phyloP scores from a whole-genome alignment of 2,329 filamentous ascomycete genomes.

The Aspergillus vadensis region DNA sequence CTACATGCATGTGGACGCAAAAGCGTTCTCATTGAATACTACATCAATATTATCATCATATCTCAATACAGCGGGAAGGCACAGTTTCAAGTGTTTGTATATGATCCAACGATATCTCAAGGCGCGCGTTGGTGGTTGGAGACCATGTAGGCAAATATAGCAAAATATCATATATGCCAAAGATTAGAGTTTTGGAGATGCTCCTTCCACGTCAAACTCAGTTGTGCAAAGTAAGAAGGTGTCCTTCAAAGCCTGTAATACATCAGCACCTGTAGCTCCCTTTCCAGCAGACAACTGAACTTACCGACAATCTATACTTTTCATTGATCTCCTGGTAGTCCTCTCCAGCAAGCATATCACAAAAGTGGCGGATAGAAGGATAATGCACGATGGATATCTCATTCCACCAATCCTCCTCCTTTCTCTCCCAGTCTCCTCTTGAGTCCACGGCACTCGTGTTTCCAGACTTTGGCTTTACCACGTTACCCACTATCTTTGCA shows the following conservation, averaged over 20 bases:
- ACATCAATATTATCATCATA: no score
- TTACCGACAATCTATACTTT: constrained; percentile 50
- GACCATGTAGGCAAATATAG: no score
- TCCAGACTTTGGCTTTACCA: constrained; percentile 39
- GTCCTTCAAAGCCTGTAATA: constrained; percentile 48
- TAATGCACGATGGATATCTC: constrained; percentile 68
- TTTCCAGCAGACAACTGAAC: constrained; percentile 11
- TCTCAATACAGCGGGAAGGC: no score
- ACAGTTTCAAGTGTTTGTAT: no score
- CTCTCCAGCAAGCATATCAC: constrained; percentile 60
- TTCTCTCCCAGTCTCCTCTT: constrained; percentile 21
- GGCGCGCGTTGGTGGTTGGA: no score
- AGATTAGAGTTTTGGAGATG: constrained; percentile 29
- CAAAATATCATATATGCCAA: not conserved
- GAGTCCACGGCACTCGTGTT: constrained; percentile 24
- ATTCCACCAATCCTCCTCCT: constrained; percentile 54
- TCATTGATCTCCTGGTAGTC: constrained; percentile 63
- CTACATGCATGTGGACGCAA: no score
- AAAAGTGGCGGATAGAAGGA: constrained; percentile 63
- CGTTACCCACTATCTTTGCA: constrained; percentile 64
- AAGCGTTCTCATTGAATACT: no score
- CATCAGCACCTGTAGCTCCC: constrained; percentile 8
- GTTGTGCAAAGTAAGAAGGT: constrained; percentile 58
- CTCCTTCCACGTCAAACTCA: constrained; percentile 47
- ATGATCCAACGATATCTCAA: no score